Conservation (phyloP, 2,329 filamentous ascomycete species). For the Dothistroma septosporum region DNA sequence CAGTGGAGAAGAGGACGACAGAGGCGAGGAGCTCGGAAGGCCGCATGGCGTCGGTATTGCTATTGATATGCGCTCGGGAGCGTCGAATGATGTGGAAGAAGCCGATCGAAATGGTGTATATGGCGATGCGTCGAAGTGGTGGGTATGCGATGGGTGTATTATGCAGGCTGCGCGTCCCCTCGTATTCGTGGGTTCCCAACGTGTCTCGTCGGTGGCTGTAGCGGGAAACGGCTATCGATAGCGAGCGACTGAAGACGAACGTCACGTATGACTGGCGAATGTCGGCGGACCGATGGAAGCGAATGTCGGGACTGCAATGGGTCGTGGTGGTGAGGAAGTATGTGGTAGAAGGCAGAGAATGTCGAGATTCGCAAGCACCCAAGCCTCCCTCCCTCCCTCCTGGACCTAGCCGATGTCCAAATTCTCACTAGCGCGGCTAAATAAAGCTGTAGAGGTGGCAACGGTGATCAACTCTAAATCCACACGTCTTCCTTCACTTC, state of each 20-base stretch:
- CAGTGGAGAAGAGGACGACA: slow-evolving; percentile 30
- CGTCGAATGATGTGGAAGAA: slow-evolving; percentile 3
- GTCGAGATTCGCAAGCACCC: no score
- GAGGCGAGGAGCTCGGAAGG: slow-evolving; percentile 32
- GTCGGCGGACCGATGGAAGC: slow-evolving; percentile 1
- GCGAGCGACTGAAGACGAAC: slow-evolving; percentile 1
- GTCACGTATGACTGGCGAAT: slow-evolving; percentile 3
- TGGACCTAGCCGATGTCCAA: not conserved
- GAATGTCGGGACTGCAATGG: not conserved
- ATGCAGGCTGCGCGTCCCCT: slow-evolving; percentile 19
- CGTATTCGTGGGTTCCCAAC: slow-evolving; percentile 16
- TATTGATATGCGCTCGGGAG: slow-evolving; percentile 6
- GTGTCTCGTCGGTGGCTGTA: not conserved
- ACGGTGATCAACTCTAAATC: not conserved
- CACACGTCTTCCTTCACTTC: not conserved
- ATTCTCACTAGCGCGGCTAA: not conserved
- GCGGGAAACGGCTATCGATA: not conserved
- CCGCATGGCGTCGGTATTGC: slow-evolving; percentile 31
- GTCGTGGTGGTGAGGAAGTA: not conserved
- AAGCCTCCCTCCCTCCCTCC: not conserved
- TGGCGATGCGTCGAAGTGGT: slow-evolving; percentile 9
- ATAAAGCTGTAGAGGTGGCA: not conserved
- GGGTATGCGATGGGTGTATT: slow-evolving; percentile 8
- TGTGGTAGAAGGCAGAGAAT: not conserved
- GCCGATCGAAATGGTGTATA: slow-evolving; percentile 6